Evolutionary conservation across 495 filamentous ascomycete species (phyloP).

Genomic region (Thermochaetoides thermophila): DNA sequence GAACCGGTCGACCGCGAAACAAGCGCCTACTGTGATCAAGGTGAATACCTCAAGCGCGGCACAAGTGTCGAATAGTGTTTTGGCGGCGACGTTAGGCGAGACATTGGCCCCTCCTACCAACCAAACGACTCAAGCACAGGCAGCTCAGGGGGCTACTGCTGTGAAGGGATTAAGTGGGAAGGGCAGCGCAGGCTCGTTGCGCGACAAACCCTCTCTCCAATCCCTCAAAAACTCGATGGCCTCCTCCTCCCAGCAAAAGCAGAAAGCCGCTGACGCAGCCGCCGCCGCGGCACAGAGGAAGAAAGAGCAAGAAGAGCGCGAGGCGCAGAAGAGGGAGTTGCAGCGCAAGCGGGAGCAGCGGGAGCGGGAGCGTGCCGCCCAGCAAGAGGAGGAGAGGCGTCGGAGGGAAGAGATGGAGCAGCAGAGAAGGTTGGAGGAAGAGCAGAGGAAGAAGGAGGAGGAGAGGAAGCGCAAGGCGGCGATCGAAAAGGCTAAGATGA

Average conservation of each 20-base stretch:
- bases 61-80: slow-evolving; percentile 38
- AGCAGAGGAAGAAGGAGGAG: slow-evolving; percentile 35
- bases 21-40: slow-evolving; percentile 64
- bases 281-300: no score
- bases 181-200: slow-evolving; percentile 50
- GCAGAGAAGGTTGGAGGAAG: slow-evolving; percentile 34
- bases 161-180: slow-evolving; percentile 39
- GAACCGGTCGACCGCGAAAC: slow-evolving; percentile 52
- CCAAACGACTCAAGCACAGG: no score
- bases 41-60: slow-evolving; percentile 60
- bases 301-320: slow-evolving; percentile 47
- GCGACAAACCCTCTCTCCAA: slow-evolving; percentile 45
- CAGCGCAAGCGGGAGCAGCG: slow-evolving; percentile 68
- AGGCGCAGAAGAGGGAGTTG: slow-evolving; percentile 57
- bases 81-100: slow-evolving; percentile 46
- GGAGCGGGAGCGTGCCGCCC: slow-evolving; percentile 56
- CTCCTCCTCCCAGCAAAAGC: no score
- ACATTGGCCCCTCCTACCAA: no score
- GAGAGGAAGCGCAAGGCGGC: slow-evolving; percentile 48
- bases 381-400: slow-evolving; percentile 43
- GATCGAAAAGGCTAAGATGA: slow-evolving; percentile 49
- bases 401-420: slow-evolving; percentile 33
- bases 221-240: slow-evolving; percentile 58
- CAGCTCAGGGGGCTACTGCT: slow-evolving; percentile 27
- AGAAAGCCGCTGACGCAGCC: no score